phyloP scores from a whole-genome alignment of 768 basidiomycete genomes.

The Fomitopsis serialis region DNA sequence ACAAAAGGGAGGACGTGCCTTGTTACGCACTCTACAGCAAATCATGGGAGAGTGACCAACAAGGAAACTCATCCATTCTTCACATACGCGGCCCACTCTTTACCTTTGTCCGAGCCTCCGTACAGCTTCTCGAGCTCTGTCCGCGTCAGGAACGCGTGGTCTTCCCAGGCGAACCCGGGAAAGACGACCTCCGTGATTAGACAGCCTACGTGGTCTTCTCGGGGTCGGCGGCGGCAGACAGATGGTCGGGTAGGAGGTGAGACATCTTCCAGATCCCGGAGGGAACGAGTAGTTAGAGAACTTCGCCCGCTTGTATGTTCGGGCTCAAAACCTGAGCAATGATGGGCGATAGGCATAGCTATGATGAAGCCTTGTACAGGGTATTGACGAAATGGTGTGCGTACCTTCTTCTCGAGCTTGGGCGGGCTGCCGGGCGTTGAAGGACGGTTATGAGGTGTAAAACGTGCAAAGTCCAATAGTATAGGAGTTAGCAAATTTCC shows the following conservation, averaged over 20 bases:
- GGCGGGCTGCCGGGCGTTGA: conserved; percentile 24
- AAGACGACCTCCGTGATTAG: conserved; percentile 59
- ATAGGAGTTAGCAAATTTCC: background rate
- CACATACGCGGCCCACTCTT: conserved; percentile 18
- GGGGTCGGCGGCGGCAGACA: conserved; percentile 21
- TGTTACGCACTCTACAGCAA: too few species aligned
- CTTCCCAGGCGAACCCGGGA: conserved; percentile 49
- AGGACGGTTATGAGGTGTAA: conserved; percentile 39
- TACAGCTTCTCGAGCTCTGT: conserved; percentile 31
- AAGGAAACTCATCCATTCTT: conserved; percentile 7
- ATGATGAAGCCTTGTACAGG: background rate
- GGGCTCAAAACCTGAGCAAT: conserved; percentile 31
- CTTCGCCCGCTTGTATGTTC: conserved; percentile 37
- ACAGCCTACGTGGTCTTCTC: conserved; percentile 36
- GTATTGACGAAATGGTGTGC: background rate
- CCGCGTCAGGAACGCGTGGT: conserved; percentile 40
- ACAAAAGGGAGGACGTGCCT: too few species aligned
- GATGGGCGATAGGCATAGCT: background rate
- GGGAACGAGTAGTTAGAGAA: conserved; percentile 44
- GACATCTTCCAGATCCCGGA: conserved; percentile 52
- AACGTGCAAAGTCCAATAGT: conserved; percentile 42
- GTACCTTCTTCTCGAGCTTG: conserved; percentile 31
- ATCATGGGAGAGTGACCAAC: too few species aligned
- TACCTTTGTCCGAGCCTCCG: conserved; percentile 20
- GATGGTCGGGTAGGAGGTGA: conserved; percentile 40